Conservation (phyloP, 495 filamentous ascomycete genomes). For the Amphirosellinia nigrospora region DNA sequence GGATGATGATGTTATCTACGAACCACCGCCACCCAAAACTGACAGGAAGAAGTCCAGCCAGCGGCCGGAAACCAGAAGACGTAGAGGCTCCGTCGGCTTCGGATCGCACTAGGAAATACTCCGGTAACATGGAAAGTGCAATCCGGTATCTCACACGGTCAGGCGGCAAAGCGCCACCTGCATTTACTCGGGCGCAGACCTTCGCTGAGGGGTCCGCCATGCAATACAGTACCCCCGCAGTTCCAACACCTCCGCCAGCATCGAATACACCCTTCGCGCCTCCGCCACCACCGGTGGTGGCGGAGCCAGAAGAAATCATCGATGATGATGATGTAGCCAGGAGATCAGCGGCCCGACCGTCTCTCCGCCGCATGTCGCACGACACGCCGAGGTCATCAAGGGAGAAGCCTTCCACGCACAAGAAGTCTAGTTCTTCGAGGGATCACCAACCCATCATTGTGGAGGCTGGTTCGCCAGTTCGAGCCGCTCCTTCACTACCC, state of each 20-base stretch:
- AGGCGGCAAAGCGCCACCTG: conserved; percentile 30
- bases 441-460: conserved; percentile 36
- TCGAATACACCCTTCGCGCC: conserved; percentile 30
- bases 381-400: conserved; percentile 46
- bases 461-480: conserved; percentile 33
- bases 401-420: conserved; percentile 40
- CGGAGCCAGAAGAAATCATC: conserved; percentile 25
- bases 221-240: conserved; percentile 42
- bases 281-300: conserved; percentile 29
- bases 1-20: conserved; percentile 39
- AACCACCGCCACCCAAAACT: conserved; percentile 31
- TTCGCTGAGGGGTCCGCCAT: conserved; percentile 31
- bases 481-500: conserved; percentile 37
- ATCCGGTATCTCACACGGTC: conserved; percentile 37
- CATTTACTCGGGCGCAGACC: conserved; percentile 39
- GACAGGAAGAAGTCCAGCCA: conserved; percentile 52
- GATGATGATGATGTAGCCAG: conserved; percentile 38
- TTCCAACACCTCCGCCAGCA: conserved; percentile 42
- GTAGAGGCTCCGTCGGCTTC: conserved; percentile 23
- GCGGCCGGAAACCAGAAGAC: conserved; percentile 45
- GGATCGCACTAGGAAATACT: conserved; percentile 39
- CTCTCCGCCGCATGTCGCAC: conserved; percentile 47
- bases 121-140: conserved; percentile 34
- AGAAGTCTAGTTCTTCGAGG: conserved; percentile 36
- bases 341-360: conserved; percentile 42